Evolutionary conservation across 371 early-diverging fungal species (phyloP).

Genomic region (Apophysomyces elegans): DNA sequence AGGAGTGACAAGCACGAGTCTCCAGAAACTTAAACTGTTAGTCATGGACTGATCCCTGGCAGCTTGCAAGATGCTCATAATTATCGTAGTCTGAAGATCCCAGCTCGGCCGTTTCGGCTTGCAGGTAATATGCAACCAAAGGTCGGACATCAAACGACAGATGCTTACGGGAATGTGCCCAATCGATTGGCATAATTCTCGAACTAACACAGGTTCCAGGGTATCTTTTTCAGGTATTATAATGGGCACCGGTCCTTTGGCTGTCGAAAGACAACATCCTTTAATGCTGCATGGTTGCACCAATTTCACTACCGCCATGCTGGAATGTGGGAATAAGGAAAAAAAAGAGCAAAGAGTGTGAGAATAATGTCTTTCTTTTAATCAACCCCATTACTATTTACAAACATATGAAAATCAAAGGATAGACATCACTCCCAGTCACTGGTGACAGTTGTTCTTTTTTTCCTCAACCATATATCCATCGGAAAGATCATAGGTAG

Average conservation of each 20-base stretch:
- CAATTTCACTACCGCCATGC: slow-evolving; percentile 4
- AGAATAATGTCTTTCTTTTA: not conserved
- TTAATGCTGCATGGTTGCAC: slow-evolving; percentile 19
- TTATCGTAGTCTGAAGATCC: slow-evolving; percentile 42
- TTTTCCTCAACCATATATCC: not conserved
- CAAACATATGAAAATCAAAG: not conserved
- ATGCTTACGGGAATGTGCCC: slow-evolving; percentile 25
- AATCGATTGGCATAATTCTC: slow-evolving; percentile 30
- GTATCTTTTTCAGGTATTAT: not conserved
- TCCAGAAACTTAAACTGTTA: slow-evolving; percentile 42
- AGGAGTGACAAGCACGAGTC: slow-evolving; percentile 34
- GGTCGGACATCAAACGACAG: slow-evolving; percentile 23
- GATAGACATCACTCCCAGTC: not conserved
- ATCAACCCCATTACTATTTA: slow-evolving; percentile 22
- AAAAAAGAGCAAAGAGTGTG: not conserved
- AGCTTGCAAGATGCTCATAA: slow-evolving; percentile 40
- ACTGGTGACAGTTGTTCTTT: not conserved
- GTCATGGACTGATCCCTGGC: slow-evolving; percentile 34
- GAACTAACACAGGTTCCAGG: slow-evolving; percentile 5
- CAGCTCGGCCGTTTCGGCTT: slow-evolving; percentile 43
- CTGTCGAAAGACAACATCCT: slow-evolving; percentile 19
- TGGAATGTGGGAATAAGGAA: slow-evolving; percentile 7
- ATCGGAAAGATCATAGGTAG: not conserved
- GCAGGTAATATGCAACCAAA: slow-evolving; percentile 30
- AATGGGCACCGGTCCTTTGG: not conserved